Base-by-base conservation (phyloP, 495 filamentous ascomycete species). In the Aspergillus asperescens region DNA sequence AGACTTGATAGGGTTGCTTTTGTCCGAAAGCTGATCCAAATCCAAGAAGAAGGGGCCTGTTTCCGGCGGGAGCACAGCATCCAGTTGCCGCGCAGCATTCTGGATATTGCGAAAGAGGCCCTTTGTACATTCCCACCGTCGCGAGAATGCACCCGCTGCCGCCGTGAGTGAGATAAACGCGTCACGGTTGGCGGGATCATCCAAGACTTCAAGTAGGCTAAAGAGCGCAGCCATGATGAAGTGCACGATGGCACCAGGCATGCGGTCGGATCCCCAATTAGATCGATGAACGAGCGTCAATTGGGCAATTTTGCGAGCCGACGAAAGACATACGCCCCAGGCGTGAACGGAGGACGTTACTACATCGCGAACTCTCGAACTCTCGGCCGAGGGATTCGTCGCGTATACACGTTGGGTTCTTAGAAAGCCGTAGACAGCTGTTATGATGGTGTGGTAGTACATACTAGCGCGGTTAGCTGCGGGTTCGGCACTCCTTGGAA, bases 141-240 rank as follows among this genome's bases (percentile, higher is more conserved):
- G 60, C 0, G 64, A 61, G 19, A 66, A 60, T 0, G 62, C 57
- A 22, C 57, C 51, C 5, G 65, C 62, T 2, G 59, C 52, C 3
- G 63, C 31, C 10, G 50, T 48, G 1, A 71, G 58, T 2, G 46
- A 54, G 20, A 67, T 55, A 31, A 74, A 70, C 1, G 67, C 64
- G 10, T 62, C 58, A 3, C 59, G 54, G 43, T 61, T 66, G 2
- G 28, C 46, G 0, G 56, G 32, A 2, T 65, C 55, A 13, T 61
- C 60, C 5, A 72, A 52, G 5, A 55, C 43, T 5, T 62, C 57
- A 2, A 74, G 49, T 0, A 74, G 52, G 0, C 54, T 62, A 45
- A 71, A 63, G 19, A 71, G 50, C 0, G 65, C 62, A 0, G 62
- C 47, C n/a, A 62, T 59, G 34, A 68, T 60, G 54, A 62, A 70